These are phyloP conservation scores for Phytopythium ostracodes DNA, from an alignment of 352 stramenopile species.

Conservation along the genomic window DNA sequence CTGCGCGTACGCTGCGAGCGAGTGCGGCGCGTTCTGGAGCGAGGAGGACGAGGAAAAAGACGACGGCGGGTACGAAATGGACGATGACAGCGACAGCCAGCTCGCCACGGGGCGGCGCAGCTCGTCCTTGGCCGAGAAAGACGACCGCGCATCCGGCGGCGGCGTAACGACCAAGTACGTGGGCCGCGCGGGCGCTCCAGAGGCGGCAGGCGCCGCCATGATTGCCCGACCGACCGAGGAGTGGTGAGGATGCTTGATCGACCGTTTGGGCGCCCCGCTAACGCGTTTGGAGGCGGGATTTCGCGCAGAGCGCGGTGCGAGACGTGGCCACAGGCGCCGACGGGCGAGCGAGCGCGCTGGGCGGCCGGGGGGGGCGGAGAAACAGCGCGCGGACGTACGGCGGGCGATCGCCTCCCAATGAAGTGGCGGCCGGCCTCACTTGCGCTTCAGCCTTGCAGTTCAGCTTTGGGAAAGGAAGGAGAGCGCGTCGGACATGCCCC, in stretches of 20 bases:
- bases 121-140: slow-evolving; percentile 3
- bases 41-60: neutral
- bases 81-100: slow-evolving; percentile 5
- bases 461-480: neutral
- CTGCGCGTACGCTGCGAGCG: slow-evolving; percentile 6
- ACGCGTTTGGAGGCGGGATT: neutral
- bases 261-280: neutral
- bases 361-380: neutral
- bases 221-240: too few relatives aligned
- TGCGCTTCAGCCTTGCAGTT: neutral
- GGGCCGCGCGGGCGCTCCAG: neutral
- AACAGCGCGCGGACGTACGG: neutral
- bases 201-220: neutral
- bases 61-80: neutral
- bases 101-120: neutral
- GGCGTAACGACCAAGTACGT: slow-evolving; percentile 5
- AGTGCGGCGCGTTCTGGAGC: neutral
- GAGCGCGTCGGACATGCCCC: neutral
- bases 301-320: neutral
- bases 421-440: neutral
- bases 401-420: neutral
- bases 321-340: neutral
- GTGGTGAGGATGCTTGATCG: neutral
- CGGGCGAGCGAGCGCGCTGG: neutral
- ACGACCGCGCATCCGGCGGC: neutral